Conservation (phyloP, 768 basidiomycete genomes). For the Auricularia heimuer region DNA sequence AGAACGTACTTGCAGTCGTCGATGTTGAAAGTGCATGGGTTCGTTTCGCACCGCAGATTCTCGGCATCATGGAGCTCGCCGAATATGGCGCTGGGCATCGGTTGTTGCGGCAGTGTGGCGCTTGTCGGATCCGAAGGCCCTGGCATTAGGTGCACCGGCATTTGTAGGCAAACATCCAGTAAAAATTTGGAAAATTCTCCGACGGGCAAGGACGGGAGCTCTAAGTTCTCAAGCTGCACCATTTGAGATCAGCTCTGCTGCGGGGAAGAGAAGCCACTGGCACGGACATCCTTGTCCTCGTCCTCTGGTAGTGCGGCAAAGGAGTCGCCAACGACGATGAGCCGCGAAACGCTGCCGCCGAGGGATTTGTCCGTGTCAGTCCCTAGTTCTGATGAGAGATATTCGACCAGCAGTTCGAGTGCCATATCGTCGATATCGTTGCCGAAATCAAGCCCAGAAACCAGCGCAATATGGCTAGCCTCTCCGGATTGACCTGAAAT, state of each 20-base stretch:
- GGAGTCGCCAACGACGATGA: conserved; percentile 89
- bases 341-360: conserved; percentile 65
- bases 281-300: conserved; percentile 20
- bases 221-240: background rate
- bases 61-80: conserved; percentile 45
- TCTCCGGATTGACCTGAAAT: conserved; percentile 25
- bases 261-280: background rate
- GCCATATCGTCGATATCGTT: conserved; percentile 49
- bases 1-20: conserved; percentile 30
- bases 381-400: conserved; percentile 77
- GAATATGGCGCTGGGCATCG: conserved; percentile 88
- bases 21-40: conserved; percentile 78
- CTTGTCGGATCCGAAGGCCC: conserved; percentile 85
- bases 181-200: conserved; percentile 22
- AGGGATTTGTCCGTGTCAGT: conserved; percentile 51
- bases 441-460: conserved; percentile 79
- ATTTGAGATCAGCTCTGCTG: too few relatives aligned
- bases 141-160: conserved; percentile 84
- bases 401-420: conserved; percentile 83
- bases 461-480: conserved; percentile 66
- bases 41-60: conserved; percentile 72
- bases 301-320: conserved; percentile 40
- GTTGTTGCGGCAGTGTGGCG: conserved; percentile 84
- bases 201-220: background rate
- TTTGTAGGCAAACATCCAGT: conserved; percentile 59